phyloP scores from a whole-genome alignment of 192 early-diverging fungal genomes.

The Coemansia erecta region DNA sequence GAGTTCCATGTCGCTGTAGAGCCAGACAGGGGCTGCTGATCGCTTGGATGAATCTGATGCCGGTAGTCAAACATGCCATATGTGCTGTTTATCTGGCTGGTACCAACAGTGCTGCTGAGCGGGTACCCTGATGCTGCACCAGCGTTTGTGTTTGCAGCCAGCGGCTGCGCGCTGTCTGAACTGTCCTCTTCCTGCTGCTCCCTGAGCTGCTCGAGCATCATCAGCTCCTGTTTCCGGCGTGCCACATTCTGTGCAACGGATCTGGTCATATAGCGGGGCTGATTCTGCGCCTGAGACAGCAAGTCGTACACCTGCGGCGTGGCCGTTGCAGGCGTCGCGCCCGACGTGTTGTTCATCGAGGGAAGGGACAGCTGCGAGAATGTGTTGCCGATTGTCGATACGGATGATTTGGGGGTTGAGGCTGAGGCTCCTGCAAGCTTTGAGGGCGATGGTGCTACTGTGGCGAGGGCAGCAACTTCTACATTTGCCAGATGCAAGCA shows the following conservation, averaged over 20 bases:
- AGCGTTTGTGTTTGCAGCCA: background rate
- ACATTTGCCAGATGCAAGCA: background rate
- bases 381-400: slow-evolving; percentile 18
- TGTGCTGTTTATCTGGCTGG: slow-evolving; percentile 17
- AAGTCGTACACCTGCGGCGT: slow-evolving; percentile 12
- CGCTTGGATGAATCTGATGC: slow-evolving; percentile 15
- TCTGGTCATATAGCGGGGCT: slow-evolving; percentile 52
- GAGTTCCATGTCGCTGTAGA: slow-evolving; percentile 28
- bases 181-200: background rate
- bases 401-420: slow-evolving; percentile 23
- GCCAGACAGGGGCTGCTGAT: slow-evolving; percentile 15
- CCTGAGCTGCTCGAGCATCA: slow-evolving; percentile 8
- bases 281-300: slow-evolving; percentile 4
- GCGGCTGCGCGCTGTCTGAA: slow-evolving; percentile 3
- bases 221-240: slow-evolving; percentile 36
- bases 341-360: slow-evolving; percentile 10
- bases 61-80: slow-evolving; percentile 26
- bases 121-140: slow-evolving; percentile 1
- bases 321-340: slow-evolving; percentile 1
- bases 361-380: slow-evolving; percentile 13
- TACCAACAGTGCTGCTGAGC: background rate
- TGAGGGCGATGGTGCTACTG: slow-evolving; percentile 14
- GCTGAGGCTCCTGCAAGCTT: slow-evolving; percentile 20
- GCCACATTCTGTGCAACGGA: slow-evolving; percentile 47
- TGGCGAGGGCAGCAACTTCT: slow-evolving; percentile 9